Evolutionary conservation across 75 land plant genomes (phyloP), one percentile per base, ranked within the genome.

Genomic region (Gnetum montanum): DNA sequence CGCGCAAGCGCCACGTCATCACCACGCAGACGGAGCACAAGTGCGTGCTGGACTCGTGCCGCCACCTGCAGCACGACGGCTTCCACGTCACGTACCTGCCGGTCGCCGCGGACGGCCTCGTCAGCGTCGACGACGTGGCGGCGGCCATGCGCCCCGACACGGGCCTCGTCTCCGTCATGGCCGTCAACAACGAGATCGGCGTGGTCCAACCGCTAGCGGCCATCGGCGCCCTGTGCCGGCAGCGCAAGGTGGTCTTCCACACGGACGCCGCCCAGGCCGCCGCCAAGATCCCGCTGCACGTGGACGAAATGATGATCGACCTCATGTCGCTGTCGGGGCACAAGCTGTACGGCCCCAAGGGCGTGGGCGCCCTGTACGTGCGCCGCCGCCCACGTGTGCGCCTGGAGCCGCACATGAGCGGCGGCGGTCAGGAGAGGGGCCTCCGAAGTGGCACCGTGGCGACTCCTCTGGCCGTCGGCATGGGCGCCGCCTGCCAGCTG

Each of bases 1-100:
- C 77, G 36, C 80, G 78, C 65, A 89, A 89, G 75, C 66, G 70
- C 40, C 98, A 94, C 52, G 87, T 84, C 18, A 76, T 94, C 68
- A 94, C 98, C 43, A 83, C 96, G 18, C 98, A 94, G 73, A 94
- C 98, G 3, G 98, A 94, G 85, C 98, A 94, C 60, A 94, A 94
- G 78, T 94, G 98, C 56, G 98, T 94, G 7, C 73, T 94, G 11
- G 98, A 94, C 44, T 94, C 98, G 1, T 94, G 98, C 81, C 78
- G 96, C 13, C 82, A 89, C 57, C 66, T 90, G 33, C 90, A 89
- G 62, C 98, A 94, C 64, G 96, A 94, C 54, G 98, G 98, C 4
- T 94, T 85, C 49, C 91, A 94, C 0, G 80, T 89, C 29, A 94
- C 98, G 2, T 94, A 94, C 60, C 68, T 94, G 15, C 98, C 98